These are phyloP conservation scores for Carex myosuroides DNA, from an alignment of 176 grass and related monocot species.

Conservation along the genomic window DNA sequence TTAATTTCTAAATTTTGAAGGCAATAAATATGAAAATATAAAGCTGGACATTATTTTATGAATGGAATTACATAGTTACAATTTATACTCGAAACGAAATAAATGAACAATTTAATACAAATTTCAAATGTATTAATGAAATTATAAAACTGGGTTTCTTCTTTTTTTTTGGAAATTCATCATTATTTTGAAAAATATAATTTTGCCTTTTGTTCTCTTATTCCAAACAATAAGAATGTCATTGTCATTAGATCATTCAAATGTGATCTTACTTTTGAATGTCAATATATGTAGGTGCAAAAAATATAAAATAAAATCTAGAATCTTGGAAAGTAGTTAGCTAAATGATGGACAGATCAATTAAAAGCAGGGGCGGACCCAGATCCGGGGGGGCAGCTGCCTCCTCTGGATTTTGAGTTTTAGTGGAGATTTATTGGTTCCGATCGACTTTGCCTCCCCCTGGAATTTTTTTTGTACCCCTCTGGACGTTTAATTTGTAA, in stretches of 20 bases:
- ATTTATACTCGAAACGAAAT: neutral
- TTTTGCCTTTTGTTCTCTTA: neutral
- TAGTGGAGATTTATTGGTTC: too few relatives aligned
- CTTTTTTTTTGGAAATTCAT: neutral
- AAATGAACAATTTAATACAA: neutral
- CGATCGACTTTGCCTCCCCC: too few relatives aligned
- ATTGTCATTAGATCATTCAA: neutral
- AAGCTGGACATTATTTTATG: neutral
- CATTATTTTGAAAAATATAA: neutral
- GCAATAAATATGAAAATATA: neutral
- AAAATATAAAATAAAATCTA: neutral
- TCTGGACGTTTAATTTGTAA: too few relatives aligned
- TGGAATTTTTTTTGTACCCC: too few relatives aligned
- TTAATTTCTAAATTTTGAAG: neutral
- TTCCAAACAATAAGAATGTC: neutral
- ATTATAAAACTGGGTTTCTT: neutral
- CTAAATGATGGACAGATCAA: neutral
- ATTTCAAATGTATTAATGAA: neutral
- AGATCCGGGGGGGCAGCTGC: too few relatives aligned
- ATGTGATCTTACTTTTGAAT: neutral
- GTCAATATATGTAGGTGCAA: neutral
- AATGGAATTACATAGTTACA: neutral
- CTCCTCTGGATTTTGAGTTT: too few relatives aligned
- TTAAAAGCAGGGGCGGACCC: too few relatives aligned
- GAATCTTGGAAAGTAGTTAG: neutral